Base-by-base conservation (phyloP, 2,329 filamentous ascomycete genomes). In the Arthrobotrys megalospora region DNA sequence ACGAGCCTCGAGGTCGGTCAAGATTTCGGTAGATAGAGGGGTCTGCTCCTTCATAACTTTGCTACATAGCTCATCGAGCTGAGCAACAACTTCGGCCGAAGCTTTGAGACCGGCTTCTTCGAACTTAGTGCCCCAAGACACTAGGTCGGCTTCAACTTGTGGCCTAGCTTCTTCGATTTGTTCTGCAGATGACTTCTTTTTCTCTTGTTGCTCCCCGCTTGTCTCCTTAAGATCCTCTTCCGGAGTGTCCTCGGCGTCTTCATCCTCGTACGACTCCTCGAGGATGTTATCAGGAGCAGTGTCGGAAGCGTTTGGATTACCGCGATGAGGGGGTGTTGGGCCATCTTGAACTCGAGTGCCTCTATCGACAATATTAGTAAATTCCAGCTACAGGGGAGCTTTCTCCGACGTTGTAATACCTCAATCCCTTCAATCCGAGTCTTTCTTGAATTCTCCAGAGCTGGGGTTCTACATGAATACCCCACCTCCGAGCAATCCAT, bases 381-480 rank as follows among this genome's bases (percentile, higher is more conserved):
- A 34, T n/a, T 52, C n/a, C n/a, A 7, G 11, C 43, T 52, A n/a
- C 10, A 21, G 12, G 38, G 1, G 19, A 2, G 7, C 8, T 28
- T 28, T 72, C 4, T 55, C 21, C 28, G 28, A 12, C 10, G n/a
- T 28, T 24, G 21, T 41, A 62, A 60, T 85, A 85, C 53, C 85
- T 85, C 55, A 77, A 71, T 8, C 83, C 71, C 81, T 85, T 86
- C 58, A 92, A 88, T 47, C 94, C 94, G 10, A 99, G 88, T 53
- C 94, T 91, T 85, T 97, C 92, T 11, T 93, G 93, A 82, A 99
- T 98, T 82, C 94, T 93, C 71, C 95, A 89, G 12, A 99, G 88
- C 84, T 99, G 96, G 12, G 96, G 96, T 85, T 98, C 94, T 2
- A 99, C 94, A 81, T 97, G 97, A 82, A 97, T 91, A 10, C 91